phyloP scores from a whole-genome alignment of 2,329 filamentous ascomycete genomes.

The Stachybotrys chlorohalonatus region DNA sequence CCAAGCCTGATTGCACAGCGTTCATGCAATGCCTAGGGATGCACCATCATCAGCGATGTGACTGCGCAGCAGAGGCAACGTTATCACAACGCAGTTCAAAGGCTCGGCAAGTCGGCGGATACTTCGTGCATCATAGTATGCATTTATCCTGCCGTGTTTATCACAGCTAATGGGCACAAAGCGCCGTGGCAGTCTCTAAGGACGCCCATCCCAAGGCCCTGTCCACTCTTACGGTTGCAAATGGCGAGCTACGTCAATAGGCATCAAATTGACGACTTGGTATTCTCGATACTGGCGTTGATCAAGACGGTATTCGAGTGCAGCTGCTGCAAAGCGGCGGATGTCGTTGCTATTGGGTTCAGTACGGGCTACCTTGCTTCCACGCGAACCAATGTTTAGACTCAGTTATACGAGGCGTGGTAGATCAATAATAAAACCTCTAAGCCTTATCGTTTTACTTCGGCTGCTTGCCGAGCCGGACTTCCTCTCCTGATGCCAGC shows the following conservation, averaged over 20 bases:
- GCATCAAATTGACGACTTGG: slow-evolving; percentile 34
- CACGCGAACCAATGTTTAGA: too few relatives aligned
- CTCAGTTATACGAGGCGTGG: too few relatives aligned
- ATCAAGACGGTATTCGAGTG: slow-evolving; percentile 31
- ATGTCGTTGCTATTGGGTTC: slow-evolving; percentile 36
- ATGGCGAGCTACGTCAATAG: slow-evolving; percentile 35
- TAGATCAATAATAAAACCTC: too few relatives aligned
- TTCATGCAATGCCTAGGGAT: slow-evolving; percentile 51
- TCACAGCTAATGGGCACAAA: slow-evolving; percentile 6
- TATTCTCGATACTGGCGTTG: slow-evolving; percentile 32
- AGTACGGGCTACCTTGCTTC: slow-evolving; percentile 5
- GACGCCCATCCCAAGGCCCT: slow-evolving; percentile 31
- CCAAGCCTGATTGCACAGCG: too few relatives aligned
- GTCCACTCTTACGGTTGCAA: slow-evolving; percentile 32
- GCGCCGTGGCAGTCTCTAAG: slow-evolving; percentile 42
- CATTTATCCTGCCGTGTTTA: not conserved
- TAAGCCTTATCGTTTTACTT: too few relatives aligned
- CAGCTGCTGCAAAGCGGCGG: slow-evolving; percentile 35
- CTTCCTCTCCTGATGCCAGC: too few relatives aligned
- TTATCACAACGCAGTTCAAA: slow-evolving; percentile 52
- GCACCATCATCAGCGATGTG: slow-evolving; percentile 46
- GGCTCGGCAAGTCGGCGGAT: slow-evolving; percentile 47
- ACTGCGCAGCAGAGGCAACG: slow-evolving; percentile 41
- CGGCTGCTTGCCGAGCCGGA: too few relatives aligned
- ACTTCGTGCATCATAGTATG: slow-evolving; percentile 45